phyloP scores from a whole-genome alignment of 2,329 filamentous ascomycete genomes.

The Calonectria pseudoreteaudii region DNA sequence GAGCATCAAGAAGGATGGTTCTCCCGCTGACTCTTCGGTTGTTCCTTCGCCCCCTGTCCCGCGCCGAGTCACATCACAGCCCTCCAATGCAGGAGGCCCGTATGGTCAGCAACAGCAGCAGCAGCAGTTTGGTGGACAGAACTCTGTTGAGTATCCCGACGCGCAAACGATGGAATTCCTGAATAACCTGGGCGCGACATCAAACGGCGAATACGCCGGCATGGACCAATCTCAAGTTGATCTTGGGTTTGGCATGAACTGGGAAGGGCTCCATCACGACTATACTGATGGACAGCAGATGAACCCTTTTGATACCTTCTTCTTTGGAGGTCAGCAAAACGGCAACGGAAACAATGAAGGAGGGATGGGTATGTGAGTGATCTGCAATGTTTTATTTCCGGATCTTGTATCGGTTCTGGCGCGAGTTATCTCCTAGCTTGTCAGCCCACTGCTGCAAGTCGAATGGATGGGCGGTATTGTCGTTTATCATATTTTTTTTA shows the following conservation, averaged over 20 bases:
- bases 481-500: slow-evolving; percentile 12
- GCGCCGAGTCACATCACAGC: slow-evolving; percentile 51
- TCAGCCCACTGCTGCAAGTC: slow-evolving; percentile 25
- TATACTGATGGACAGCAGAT: slow-evolving; percentile 70
- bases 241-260: slow-evolving; percentile 75
- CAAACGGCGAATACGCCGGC: slow-evolving; percentile 47
- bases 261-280: slow-evolving; percentile 72
- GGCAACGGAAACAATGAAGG: slow-evolving; percentile 42
- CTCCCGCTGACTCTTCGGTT: slow-evolving; percentile 55
- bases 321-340: slow-evolving; percentile 69
- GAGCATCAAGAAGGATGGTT: slow-evolving; percentile 45
- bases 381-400: slow-evolving; percentile 7
- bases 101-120: slow-evolving; percentile 40
- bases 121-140: slow-evolving; percentile 50
- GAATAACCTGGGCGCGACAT: slow-evolving; percentile 55
- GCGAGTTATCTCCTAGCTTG: slow-evolving; percentile 27
- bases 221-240: slow-evolving; percentile 66
- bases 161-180: slow-evolving; percentile 67
- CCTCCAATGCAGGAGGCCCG: slow-evolving; percentile 43
- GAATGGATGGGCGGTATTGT: slow-evolving; percentile 30
- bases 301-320: slow-evolving; percentile 79
- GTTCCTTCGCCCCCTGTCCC: slow-evolving; percentile 58
- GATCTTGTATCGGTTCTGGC: slow-evolving; percentile 31
- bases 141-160: slow-evolving; percentile 57
- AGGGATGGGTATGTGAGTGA: slow-evolving; percentile 43